Percentiles rank a stretch among this genome's conserved stretches.
Evolutionary conservation across 495 filamentous ascomycete genomes (phyloP).

Genomic region (Zalerion maritima): DNA sequence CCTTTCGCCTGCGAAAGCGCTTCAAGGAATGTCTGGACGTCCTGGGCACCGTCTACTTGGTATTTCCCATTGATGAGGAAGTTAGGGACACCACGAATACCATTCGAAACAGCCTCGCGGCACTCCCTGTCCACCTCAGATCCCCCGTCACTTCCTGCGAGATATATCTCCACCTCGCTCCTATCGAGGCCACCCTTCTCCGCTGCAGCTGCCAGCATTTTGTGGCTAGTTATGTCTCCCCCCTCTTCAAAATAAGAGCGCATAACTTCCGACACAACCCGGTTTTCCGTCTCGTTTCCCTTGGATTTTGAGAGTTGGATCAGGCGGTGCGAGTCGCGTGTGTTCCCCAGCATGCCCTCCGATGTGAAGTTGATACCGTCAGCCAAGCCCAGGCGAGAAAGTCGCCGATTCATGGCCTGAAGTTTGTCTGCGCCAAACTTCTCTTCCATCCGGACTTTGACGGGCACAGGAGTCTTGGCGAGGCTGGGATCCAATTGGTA

Average conservation of each 20-base stretch:
- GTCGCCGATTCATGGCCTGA: constrained; percentile 38
- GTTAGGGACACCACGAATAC: constrained; percentile 59
- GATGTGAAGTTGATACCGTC: constrained; percentile 63
- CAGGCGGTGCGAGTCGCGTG: constrained; percentile 60
- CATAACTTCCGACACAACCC: constrained; percentile 56
- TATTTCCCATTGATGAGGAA: constrained; percentile 52
- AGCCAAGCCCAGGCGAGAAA: constrained; percentile 40
- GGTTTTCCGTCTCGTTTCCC: constrained; percentile 39
- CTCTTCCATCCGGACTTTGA: constrained; percentile 10
- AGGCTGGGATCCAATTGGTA: constrained; percentile 66
- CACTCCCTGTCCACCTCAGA: constrained; percentile 59
- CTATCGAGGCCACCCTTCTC: constrained; percentile 48
- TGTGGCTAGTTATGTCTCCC: constrained; percentile 55
- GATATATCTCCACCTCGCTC: constrained; percentile 43
- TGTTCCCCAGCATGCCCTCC: constrained; percentile 62
- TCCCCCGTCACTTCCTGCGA: constrained; percentile 49
- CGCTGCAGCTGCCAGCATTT: constrained; percentile 43
- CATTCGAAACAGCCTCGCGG: constrained; percentile 34
- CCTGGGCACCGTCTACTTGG: constrained; percentile 50
- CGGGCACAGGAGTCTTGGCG: constrained; percentile 22
- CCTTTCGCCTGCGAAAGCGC: constrained; percentile 40
- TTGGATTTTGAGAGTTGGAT: constrained; percentile 53
- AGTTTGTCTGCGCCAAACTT: constrained; percentile 38
- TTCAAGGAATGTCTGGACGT: constrained; percentile 39
- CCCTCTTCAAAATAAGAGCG: constrained; percentile 62